phyloP scores from a whole-genome alignment of 2,329 filamentous ascomycete species.

The Pyrenochaeta sp. region DNA sequence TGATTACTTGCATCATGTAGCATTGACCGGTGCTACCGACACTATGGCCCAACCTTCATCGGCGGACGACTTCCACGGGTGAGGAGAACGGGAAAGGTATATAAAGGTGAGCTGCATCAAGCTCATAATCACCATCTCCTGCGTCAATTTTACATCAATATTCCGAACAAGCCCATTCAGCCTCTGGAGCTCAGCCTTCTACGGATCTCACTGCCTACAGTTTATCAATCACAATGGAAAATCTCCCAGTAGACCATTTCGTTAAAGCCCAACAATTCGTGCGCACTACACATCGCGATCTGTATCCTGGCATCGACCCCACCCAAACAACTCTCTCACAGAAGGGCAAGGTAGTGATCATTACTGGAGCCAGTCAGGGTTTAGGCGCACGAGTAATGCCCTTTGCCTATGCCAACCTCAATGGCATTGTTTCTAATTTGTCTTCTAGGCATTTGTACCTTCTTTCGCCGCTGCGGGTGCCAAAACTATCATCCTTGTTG shows the following conservation, averaged over 20 bases:
- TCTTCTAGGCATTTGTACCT: conserved; percentile 36
- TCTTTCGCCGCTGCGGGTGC: conserved; percentile 48
- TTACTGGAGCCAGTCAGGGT: conserved; percentile 55
- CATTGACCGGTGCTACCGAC: no score
- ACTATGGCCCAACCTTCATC: no score
- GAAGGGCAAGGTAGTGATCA: conserved; percentile 49
- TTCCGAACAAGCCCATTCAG: no score
- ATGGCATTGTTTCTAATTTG: background rate
- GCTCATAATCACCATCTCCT: no score
- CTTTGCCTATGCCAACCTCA: background rate
- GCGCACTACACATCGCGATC: conserved; percentile 39
- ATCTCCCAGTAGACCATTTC: conserved; percentile 25
- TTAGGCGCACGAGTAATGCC: conserved; percentile 41
- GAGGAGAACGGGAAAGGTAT: no score
- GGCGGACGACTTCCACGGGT: no score
- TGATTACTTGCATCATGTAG: background rate
- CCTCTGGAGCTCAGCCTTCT: no score
- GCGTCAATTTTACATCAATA: no score
- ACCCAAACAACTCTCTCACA: conserved; percentile 40
- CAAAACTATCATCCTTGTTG: conserved; percentile 48
- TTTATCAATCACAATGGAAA: conserved; percentile 10
- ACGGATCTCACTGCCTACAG: no score
- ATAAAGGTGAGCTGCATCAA: no score
- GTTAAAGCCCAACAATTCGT: conserved; percentile 25
- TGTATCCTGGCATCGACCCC: conserved; percentile 54